Percentiles rank a stretch among this genome's conserved stretches.
Conservation (phyloP, 2,329 filamentous ascomycete species). For the Polychaeton citri region DNA sequence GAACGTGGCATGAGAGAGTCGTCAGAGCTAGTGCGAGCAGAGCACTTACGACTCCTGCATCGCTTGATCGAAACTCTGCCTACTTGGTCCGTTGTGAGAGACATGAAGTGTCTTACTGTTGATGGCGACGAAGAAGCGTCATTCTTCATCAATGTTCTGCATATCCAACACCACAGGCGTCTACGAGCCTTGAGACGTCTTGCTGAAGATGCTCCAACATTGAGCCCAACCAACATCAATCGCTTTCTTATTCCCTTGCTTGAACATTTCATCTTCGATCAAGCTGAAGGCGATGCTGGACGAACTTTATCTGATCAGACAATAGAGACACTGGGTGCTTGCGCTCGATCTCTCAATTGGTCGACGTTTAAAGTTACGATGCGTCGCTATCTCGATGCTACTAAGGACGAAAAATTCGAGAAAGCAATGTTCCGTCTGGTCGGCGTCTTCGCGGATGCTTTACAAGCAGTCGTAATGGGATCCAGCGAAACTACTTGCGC, state of each 20-base stretch:
- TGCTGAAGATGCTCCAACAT: constrained; percentile 50
- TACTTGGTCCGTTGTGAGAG: constrained; percentile 55
- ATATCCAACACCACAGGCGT: constrained; percentile 77
- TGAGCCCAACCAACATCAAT: constrained; percentile 66
- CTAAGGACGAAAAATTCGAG: constrained; percentile 60
- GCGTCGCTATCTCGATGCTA: constrained; percentile 64
- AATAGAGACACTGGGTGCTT: constrained; percentile 60
- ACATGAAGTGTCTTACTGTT: constrained; percentile 58
- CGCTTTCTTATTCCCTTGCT: constrained; percentile 83
- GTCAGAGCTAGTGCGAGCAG: constrained; percentile 73
- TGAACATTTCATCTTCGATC: constrained; percentile 86
- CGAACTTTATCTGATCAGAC: constrained; percentile 80
- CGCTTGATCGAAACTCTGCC: constrained; percentile 61
- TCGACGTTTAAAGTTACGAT: constrained; percentile 77
- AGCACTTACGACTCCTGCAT: constrained; percentile 68
- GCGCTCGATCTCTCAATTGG: constrained; percentile 75
- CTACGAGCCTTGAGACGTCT: constrained; percentile 71
- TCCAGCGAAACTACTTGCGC: constrained; percentile 1
- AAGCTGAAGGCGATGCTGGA: constrained; percentile 60
- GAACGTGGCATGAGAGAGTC: constrained; percentile 61
- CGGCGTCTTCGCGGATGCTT: constrained; percentile 65
- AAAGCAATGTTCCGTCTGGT: constrained; percentile 77
- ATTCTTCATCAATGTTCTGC: constrained; percentile 87
- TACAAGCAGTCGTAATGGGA: constrained; percentile 42
- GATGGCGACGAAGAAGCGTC: constrained; percentile 64